Conservation (phyloP, 1,284 basidiomycete species). For the Kwoniella shivajii region DNA sequence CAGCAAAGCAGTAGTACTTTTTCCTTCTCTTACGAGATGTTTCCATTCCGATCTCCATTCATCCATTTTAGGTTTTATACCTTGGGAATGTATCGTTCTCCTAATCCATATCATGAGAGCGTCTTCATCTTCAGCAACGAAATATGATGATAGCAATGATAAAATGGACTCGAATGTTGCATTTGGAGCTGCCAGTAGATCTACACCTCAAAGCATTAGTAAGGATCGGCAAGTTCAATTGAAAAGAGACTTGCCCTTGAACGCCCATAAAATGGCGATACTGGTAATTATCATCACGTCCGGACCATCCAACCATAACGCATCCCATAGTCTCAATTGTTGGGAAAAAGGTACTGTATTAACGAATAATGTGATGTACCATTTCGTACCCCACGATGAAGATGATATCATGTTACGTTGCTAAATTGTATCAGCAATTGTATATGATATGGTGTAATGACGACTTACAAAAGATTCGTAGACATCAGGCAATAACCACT, state of each 20-base stretch:
- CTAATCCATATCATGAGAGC: slow-evolving; percentile 76
- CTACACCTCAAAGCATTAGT: slow-evolving; percentile 12
- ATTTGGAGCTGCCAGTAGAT: slow-evolving; percentile 28
- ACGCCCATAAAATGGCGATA: slow-evolving; percentile 85
- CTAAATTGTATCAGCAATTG: slow-evolving; percentile 36
- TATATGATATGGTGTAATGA: background rate
- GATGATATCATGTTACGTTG: slow-evolving; percentile 85
- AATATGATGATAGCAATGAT: slow-evolving; percentile 85
- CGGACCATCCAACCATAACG: slow-evolving; percentile 82
- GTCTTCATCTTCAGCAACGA: slow-evolving; percentile 85
- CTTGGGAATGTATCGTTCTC: slow-evolving; percentile 69
- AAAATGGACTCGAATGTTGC: slow-evolving; percentile 92
- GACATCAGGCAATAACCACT: slow-evolving; percentile 84
- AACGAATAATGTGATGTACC: slow-evolving; percentile 97
- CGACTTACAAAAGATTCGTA: slow-evolving; percentile 70
- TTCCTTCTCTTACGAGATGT: slow-evolving; percentile 34
- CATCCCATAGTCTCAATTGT: slow-evolving; percentile 93
- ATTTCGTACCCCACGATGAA: slow-evolving; percentile 95
- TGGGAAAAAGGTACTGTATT: slow-evolving; percentile 96
- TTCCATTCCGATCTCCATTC: slow-evolving; percentile 48
- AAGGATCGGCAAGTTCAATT: background rate
- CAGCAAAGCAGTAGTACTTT: slow-evolving; percentile 37
- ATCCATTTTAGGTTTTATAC: slow-evolving; percentile 68
- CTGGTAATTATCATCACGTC: slow-evolving; percentile 85
- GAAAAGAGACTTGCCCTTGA: slow-evolving; percentile 63